Conservation (phyloP, 2,329 filamentous ascomycete genomes). For the Fusarium goolgardi region DNA sequence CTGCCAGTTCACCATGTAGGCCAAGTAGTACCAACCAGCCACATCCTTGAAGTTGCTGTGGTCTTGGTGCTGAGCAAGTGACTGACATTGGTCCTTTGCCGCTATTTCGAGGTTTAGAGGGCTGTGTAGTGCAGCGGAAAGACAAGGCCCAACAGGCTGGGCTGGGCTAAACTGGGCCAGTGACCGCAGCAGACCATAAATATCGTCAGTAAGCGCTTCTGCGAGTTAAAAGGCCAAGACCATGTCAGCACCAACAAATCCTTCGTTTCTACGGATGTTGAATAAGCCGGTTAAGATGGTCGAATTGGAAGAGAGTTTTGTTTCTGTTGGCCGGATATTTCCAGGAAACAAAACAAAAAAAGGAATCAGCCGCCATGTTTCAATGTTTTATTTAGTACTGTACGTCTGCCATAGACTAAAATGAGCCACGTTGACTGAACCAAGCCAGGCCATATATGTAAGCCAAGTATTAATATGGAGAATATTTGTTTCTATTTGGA, state of each 20-base stretch:
- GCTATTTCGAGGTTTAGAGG: slow-evolving; percentile 34
- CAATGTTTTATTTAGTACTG: not conserved
- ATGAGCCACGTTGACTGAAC: not conserved
- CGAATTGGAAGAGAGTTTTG: slow-evolving; percentile 5
- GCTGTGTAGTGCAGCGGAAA: slow-evolving; percentile 30
- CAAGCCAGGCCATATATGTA: not conserved
- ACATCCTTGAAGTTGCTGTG: slow-evolving; percentile 5
- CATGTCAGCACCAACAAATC: slow-evolving; percentile 27
- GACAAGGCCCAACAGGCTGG: slow-evolving; percentile 3
- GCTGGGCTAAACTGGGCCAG: not conserved
- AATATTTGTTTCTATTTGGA: slow-evolving; percentile 19
- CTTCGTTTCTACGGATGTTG: slow-evolving; percentile 13
- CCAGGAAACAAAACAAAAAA: slow-evolving; percentile 6
- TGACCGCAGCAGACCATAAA: slow-evolving; percentile 33
- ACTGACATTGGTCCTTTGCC: slow-evolving; percentile 18
- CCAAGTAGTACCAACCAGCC: slow-evolving; percentile 22
- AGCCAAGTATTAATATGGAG: not conserved
- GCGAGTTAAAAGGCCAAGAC: not conserved
- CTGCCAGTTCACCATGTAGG: slow-evolving; percentile 19
- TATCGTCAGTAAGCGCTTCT: slow-evolving; percentile 32
- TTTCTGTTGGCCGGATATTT: slow-evolving; percentile 9
- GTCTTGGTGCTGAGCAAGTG: slow-evolving; percentile 13
- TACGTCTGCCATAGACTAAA: slow-evolving; percentile 6
- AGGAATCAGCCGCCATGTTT: not conserved
- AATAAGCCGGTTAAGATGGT: slow-evolving; percentile 14